phyloP scores from a whole-genome alignment of 2,329 filamentous ascomycete species.

The Daldinia sp. region DNA sequence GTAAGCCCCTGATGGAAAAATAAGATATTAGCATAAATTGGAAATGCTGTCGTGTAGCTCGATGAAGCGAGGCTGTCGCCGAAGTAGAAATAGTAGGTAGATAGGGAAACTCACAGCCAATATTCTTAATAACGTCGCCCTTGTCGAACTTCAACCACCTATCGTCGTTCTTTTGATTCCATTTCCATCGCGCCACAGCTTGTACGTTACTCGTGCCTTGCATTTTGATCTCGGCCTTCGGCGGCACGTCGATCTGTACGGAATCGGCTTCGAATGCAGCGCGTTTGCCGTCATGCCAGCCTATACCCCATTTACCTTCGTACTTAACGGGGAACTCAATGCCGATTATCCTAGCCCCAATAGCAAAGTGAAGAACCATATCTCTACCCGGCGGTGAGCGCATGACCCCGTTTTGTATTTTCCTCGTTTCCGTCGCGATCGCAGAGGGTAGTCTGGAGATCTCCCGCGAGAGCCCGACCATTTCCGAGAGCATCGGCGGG shows the following conservation, averaged over 20 bases:
- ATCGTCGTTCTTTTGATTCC: conserved; percentile 61
- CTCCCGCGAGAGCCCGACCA: conserved; percentile 57
- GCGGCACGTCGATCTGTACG: conserved; percentile 62
- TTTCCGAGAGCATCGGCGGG: conserved; percentile 57
- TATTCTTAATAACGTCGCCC: conserved; percentile 75
- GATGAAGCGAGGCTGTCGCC: background rate
- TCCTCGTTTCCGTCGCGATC: conserved; percentile 61
- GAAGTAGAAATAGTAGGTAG: background rate
- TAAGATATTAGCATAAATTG: conserved; percentile 24
- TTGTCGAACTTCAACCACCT: conserved; percentile 73
- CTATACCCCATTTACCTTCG: conserved; percentile 68
- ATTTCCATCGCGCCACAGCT: conserved; percentile 66
- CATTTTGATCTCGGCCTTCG: conserved; percentile 60
- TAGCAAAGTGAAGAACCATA: conserved; percentile 60
- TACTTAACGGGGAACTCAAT: conserved; percentile 65
- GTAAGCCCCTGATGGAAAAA: conserved; percentile 46
- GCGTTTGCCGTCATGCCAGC: conserved; percentile 66
- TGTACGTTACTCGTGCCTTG: conserved; percentile 61
- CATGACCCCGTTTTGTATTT: conserved; percentile 60
- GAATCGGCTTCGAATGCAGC: conserved; percentile 64
- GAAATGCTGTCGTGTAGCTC: background rate
- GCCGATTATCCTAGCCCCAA: conserved; percentile 63
- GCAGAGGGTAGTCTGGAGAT: conserved; percentile 59
- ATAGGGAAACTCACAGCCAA: conserved; percentile 49
- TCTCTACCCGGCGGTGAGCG: conserved; percentile 60